Evolutionary conservation across 129 eudicot genomes (phyloP).

Genomic region (Solidago caesia): DNA sequence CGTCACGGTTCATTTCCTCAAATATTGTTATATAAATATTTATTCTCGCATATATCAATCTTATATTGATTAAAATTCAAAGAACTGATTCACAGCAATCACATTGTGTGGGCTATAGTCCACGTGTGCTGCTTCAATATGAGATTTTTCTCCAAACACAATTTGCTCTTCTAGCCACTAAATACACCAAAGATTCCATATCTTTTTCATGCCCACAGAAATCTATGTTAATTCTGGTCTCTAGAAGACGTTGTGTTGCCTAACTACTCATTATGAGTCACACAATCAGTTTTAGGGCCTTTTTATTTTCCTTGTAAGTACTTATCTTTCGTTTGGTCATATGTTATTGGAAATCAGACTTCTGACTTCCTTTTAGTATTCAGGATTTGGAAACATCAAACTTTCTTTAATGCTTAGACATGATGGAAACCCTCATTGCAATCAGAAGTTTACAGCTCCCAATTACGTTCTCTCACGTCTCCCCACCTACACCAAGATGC

Average conservation of each 20-base stretch:
- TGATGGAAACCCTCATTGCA: background rate
- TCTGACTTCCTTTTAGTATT: too few species aligned
- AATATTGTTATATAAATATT: background rate
- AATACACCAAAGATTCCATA: background rate
- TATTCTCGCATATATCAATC: background rate
- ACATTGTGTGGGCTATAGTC: background rate
- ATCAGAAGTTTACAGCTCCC: background rate
- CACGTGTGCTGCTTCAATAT: background rate
- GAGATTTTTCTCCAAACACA: conserved; percentile 5
- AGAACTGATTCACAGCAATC: background rate
- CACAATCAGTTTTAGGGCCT: background rate
- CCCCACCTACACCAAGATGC: background rate
- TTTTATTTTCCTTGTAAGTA: background rate
- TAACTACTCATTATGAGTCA: background rate
- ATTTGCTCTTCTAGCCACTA: background rate
- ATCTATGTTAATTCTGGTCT: background rate
- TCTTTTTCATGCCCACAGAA: background rate
- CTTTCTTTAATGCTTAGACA: background rate
- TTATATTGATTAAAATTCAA: background rate
- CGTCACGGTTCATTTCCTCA: background rate
- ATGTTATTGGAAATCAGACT: background rate
- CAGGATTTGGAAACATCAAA: too few species aligned
- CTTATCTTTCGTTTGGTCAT: background rate
- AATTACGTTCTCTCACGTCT: background rate
- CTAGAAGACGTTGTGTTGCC: background rate